A percentile compares a stretch with the other conserved stretches of the same genome.
Evolutionary conservation across 2,329 filamentous ascomycete species (phyloP).

Genomic region (Drechmeria coniospora): DNA sequence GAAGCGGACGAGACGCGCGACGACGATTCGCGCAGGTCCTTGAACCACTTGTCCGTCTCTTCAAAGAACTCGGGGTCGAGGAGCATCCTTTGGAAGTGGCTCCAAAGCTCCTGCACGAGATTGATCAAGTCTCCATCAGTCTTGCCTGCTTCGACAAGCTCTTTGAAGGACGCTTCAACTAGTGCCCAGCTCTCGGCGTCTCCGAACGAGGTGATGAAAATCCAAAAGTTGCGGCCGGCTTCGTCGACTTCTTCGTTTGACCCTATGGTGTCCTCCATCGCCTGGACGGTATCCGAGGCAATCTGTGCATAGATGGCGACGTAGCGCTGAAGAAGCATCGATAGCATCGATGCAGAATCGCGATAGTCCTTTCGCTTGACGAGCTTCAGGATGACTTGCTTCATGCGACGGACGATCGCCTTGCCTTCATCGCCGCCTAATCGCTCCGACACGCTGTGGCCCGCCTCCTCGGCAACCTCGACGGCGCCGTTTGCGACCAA

Average conservation of each 20-base stretch:
- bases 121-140: conserved; percentile 72
- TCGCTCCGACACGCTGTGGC: conserved; percentile 59
- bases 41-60: conserved; percentile 43
- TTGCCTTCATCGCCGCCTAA: conserved; percentile 56
- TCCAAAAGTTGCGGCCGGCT: conserved; percentile 69
- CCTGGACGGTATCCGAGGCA: conserved; percentile 48
- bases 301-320: conserved; percentile 62
- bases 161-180: conserved; percentile 51
- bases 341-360: conserved; percentile 68
- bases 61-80: conserved; percentile 80
- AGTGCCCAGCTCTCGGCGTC: conserved; percentile 59
- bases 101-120: conserved; percentile 57
- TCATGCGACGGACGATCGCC: conserved; percentile 59
- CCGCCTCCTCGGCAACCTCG: conserved; percentile 42
- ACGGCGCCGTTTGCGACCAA: conserved; percentile 36
- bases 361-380: conserved; percentile 68
- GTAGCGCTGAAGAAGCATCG: conserved; percentile 63
- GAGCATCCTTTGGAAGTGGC: conserved; percentile 63
- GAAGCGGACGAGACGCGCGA: conserved; percentile 53
- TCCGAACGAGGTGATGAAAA: conserved; percentile 66
- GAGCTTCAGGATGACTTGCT: conserved; percentile 58
- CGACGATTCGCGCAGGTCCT: conserved; percentile 34
- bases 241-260: conserved; percentile 60
- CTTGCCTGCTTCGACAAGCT: conserved; percentile 57
- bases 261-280: conserved; percentile 54